phyloP scores from a whole-genome alignment of 495 filamentous ascomycete species.

The Jackrogersella minutella region DNA sequence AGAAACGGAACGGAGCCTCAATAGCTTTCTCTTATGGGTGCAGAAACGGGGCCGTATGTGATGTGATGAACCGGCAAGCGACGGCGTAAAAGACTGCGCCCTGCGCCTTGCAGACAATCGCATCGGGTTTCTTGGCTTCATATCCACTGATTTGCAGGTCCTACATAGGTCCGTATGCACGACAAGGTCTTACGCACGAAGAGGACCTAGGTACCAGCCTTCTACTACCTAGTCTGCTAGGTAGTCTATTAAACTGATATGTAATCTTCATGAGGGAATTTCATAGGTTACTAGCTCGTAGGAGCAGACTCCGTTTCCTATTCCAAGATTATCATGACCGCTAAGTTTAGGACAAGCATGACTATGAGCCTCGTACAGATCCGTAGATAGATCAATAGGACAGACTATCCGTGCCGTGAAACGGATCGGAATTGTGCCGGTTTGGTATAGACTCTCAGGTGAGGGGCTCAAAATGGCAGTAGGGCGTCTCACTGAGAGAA shows the following conservation, averaged over 20 bases:
- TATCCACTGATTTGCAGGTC: slow-evolving; percentile 17
- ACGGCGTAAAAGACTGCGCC: slow-evolving; percentile 35
- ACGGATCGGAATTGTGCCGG: slow-evolving; percentile 18
- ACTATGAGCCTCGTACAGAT: neutral
- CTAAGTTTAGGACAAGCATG: neutral
- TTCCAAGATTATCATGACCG: neutral
- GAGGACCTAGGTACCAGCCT: neutral
- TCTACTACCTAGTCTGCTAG: no score
- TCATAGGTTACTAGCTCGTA: slow-evolving; percentile 1
- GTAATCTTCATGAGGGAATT: slow-evolving; percentile 24
- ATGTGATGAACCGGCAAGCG: slow-evolving; percentile 19
- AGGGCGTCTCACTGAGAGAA: no score
- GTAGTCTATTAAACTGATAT: neutral
- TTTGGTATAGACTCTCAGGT: slow-evolving; percentile 11
- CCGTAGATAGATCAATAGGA: no score
- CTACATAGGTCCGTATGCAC: slow-evolving; percentile 23
- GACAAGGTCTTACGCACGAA: slow-evolving; percentile 4
- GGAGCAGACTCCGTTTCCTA: slow-evolving; percentile 10
- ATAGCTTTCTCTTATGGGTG: neutral
- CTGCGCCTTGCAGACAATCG: slow-evolving; percentile 19
- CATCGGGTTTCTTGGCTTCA: slow-evolving; percentile 3
- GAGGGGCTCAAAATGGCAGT: slow-evolving; percentile 15
- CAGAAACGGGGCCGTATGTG: slow-evolving; percentile 1
- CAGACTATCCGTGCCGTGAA: slow-evolving; percentile 13
- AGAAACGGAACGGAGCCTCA: neutral